These are phyloP conservation scores for Phialemoniopsis sp. DNA, from an alignment of 2,329 filamentous ascomycete genomes.

Conservation along the genomic window DNA sequence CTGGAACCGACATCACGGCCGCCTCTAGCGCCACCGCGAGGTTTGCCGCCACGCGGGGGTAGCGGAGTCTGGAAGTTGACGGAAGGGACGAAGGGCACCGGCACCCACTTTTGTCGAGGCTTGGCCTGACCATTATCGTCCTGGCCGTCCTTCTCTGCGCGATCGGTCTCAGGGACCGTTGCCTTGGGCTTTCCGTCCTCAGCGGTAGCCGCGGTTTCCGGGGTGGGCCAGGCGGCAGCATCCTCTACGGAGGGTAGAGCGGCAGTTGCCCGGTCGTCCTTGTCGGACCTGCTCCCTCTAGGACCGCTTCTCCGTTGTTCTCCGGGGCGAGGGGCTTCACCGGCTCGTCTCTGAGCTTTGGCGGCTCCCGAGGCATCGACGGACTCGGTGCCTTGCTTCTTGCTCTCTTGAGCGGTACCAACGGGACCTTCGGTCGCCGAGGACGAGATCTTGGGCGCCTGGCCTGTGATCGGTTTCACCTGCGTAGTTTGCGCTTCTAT, in stretches of 20 bases:
- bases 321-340: constrained; percentile 33
- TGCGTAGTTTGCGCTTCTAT: constrained; percentile 61
- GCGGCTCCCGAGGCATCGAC: constrained; percentile 14
- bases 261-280: constrained; percentile 25
- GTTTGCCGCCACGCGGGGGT: constrained; percentile 47
- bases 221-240: constrained; percentile 83
- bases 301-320: constrained; percentile 37
- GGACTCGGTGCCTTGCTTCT: constrained; percentile 20
- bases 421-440: constrained; percentile 11
- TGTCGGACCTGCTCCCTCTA: constrained; percentile 43
- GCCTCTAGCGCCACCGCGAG: constrained; percentile 43
- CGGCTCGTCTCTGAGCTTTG: constrained; percentile 36
- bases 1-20: constrained; percentile 28
- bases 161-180: constrained; percentile 42
- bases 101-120: constrained; percentile 72
- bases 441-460: constrained; percentile 9
- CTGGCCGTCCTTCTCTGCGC: constrained; percentile 60
- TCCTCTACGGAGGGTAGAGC: constrained; percentile 67
- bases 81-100: constrained; percentile 75
- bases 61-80: constrained; percentile 85
- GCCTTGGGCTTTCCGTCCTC: constrained; percentile 71
- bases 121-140: constrained; percentile 46
- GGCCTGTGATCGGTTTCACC: constrained; percentile 25
- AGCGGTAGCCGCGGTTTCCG: constrained; percentile 66
- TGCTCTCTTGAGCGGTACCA: constrained; percentile 33